Evolutionary conservation across 768 basidiomycete genomes (phyloP), one percentile per base, ranked within the genome.

Genomic region (Boletus edulis): DNA sequence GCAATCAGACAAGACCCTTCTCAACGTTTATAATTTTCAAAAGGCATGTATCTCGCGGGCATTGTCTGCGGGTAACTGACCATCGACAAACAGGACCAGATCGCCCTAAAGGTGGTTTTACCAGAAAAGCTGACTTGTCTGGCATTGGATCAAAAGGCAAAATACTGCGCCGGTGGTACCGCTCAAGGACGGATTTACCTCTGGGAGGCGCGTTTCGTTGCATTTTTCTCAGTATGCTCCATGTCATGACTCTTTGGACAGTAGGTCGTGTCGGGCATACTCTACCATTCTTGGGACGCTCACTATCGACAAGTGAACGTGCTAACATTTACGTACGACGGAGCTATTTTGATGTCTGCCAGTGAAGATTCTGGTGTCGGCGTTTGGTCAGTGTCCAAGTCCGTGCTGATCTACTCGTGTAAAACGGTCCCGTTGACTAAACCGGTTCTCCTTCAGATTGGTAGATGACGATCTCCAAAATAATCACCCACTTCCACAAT

Each of bases 11-110:
- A 97, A 97, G 70, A 84, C 91, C 0, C 80, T 96, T 41, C 65
- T 97, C 59, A 87, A 96, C 65, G 87, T 94, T 17, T 98, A 96
- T 73, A 86, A 83, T 59, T 98, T 94, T 71, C 94, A 98, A 79
- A 95, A 94, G 78, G 96, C 90, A 58, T 52, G 73, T 65, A 20
- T 54, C 37, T 34, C 38, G 50, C 35, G 9, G 31, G 9, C 18
- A 34, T 27, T 12, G 34, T 47, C 13, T 42, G 17, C 41, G 43
- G 14, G 24, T 24, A 31, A 43, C 50, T 49, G 51, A 35, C 42
- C 5, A 9, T 54, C 37, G 32, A 32, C 18, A 22, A 57, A 52
- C 66, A 97, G 95, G 94, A 98, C 70, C 95, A 98, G 81, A 76
- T 95, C 40, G 82, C 85, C 46, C 72, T 87, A 41, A 94, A 94